These are phyloP conservation scores for Serendipita sp. DNA, from an alignment of 768 basidiomycete species.

Conservation along the genomic window DNA sequence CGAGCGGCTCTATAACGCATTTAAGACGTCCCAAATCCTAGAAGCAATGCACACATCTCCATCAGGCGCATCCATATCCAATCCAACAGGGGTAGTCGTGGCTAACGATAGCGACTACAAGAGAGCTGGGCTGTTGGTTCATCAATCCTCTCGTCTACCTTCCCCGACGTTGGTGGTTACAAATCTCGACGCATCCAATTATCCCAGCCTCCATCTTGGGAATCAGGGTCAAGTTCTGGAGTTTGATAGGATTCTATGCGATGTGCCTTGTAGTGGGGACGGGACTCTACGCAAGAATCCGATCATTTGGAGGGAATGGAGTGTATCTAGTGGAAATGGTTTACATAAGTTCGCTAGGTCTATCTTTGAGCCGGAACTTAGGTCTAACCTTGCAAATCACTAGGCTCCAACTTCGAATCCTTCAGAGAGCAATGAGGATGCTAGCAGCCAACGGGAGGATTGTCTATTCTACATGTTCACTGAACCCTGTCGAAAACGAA, in stretches of 20 bases:
- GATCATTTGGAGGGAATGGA: conserved; percentile 91
- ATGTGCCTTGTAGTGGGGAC: conserved; percentile 96
- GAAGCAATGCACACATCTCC: conserved; percentile 69
- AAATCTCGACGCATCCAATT: conserved; percentile 86
- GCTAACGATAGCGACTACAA: conserved; percentile 94
- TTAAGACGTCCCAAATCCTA: conserved; percentile 81
- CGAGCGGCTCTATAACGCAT: conserved; percentile 2
- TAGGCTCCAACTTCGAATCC: conserved; percentile 83
- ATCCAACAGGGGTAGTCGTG: conserved; percentile 72
- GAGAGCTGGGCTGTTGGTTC: conserved; percentile 89
- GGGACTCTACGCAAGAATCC: conserved; percentile 91
- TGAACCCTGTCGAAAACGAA: conserved; percentile 96
- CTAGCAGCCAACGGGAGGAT: conserved; percentile 75
- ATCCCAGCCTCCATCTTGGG: conserved; percentile 45
- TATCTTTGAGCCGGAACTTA: background rate
- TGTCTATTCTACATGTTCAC: conserved; percentile 94
- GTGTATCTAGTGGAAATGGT: conserved; percentile 75
- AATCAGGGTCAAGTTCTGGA: conserved; percentile 29
- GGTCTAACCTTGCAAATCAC: background rate
- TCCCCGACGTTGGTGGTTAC: conserved; percentile 88
- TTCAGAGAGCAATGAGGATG: conserved; percentile 83
- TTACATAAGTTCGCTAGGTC: conserved; percentile 52
- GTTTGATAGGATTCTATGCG: conserved; percentile 89
- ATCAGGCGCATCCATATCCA: conserved; percentile 30
- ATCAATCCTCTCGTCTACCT: conserved; percentile 89